A percentile compares a stretch with the other conserved stretches of the same genome.
These are phyloP conservation scores for Populus alba DNA, from an alignment of 345 rosid genomes.

Conservation along the genomic window DNA sequence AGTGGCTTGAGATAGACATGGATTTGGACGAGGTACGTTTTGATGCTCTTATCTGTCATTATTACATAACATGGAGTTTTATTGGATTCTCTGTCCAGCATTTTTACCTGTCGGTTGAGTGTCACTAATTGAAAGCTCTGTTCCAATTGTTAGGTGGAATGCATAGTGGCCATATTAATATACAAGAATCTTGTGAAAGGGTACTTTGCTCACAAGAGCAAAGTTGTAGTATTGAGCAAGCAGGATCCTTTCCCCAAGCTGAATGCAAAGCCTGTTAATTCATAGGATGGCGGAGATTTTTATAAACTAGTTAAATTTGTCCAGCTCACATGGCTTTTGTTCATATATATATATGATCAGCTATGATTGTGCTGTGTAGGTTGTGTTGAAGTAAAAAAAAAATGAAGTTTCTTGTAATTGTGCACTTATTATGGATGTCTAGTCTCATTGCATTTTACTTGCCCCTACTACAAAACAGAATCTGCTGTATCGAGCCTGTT, in stretches of 20 bases:
- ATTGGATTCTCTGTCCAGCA: background rate
- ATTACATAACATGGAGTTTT: background rate
- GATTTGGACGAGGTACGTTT: slow-evolving; percentile 80
- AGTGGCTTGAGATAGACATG: slow-evolving; percentile 92
- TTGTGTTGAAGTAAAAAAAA: background rate
- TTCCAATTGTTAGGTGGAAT: slow-evolving; percentile 63
- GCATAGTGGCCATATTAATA: slow-evolving; percentile 80
- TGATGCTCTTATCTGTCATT: background rate
- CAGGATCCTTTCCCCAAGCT: slow-evolving; percentile 91
- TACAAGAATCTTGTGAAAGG: slow-evolving; percentile 88
- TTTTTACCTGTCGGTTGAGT: background rate
- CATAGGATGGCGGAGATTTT: slow-evolving; percentile 29
- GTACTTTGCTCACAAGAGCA: slow-evolving; percentile 91
- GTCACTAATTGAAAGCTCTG: background rate
- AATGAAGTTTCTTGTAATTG: background rate
- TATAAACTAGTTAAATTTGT: background rate
- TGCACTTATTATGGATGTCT: background rate
- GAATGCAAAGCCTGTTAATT: slow-evolving; percentile 70
- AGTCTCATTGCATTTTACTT: background rate
- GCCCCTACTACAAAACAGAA: background rate
- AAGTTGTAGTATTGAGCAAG: slow-evolving; percentile 93
- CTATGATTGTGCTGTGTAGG: background rate
- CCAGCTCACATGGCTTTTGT: background rate
- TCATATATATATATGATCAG: too few species aligned
- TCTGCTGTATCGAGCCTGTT: background rate